Evolutionary conservation across 2,329 filamentous ascomycete species (phyloP), one percentile per base, ranked within the genome.

Genomic region (Teratosphaeriaceae sp.): DNA sequence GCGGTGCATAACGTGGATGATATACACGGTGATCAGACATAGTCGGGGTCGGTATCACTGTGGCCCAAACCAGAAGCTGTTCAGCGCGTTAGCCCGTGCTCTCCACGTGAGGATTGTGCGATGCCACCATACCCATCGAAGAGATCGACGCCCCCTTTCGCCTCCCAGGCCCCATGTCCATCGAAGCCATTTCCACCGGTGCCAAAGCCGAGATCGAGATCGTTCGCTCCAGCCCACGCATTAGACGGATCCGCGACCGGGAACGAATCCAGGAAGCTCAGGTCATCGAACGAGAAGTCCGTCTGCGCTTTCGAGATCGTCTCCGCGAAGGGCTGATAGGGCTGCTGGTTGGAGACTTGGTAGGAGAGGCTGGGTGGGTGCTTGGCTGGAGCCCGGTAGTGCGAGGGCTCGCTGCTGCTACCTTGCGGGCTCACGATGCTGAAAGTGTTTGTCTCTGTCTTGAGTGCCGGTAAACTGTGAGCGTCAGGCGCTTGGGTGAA

Each of bases 171-270:
- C 5, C 65, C 66, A 37, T 65, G 66, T 27, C 49, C 41, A 38
- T 52, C 55, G 37, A 50, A 51, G 12, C 50, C 53, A 18, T 53
- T 47, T 12, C 51, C 56, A 7, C 57, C 56, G 5, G 53, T 58
- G 11, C 59, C 58, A 27, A 71, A 80, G 0, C 80, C 80, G 35
- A 85, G 70, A 50, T 84, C 80, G 54, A 81, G 70, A 62, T 54
- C 50, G 38, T 24, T 46, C 18, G 23, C 37, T 23, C 35, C 37
- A 33, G 44, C 40, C 49, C 52, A 55, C 42, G 47, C 40, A 20
- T 43, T 46, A 38, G 41, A 29, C 76, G 59, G 49, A 74, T 79
- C 52, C 15, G 61, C 60, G 0, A 64, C 55, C 3, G 70, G 63
- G 45, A 73, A 70, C 35, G 71, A 69, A 47, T 77, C 71, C 12